Evolutionary conservation across 305 asterid genomes (phyloP).

Genomic region (Rubia tinctorum): DNA sequence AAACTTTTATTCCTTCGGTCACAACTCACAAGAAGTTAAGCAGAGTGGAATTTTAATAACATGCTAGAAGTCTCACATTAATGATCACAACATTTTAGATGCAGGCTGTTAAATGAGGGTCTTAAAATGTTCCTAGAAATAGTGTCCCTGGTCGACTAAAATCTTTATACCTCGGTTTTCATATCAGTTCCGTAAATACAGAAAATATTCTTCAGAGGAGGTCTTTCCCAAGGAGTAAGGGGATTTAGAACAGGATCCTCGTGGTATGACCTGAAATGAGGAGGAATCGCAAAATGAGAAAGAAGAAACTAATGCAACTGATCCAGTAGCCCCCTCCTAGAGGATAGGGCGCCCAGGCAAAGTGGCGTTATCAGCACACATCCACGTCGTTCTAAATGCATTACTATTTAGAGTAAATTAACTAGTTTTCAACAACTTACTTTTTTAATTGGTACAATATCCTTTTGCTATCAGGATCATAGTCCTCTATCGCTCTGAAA

Average conservation of each 20-base stretch:
- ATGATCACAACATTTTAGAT: background rate
- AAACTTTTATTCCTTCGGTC: background rate
- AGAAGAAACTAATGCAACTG: background rate
- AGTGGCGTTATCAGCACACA: background rate
- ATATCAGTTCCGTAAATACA: slow-evolving; percentile 89
- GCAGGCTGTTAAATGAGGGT: background rate
- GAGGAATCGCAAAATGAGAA: background rate
- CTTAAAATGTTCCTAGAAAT: background rate
- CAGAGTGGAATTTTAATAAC: background rate
- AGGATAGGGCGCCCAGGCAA: background rate
- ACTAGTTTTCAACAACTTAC: slow-evolving; percentile 40
- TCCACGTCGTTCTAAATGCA: background rate
- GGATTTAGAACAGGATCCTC: slow-evolving; percentile 96
- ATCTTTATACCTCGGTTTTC: slow-evolving; percentile 81
- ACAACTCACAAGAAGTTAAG: background rate
- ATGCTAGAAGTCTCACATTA: background rate
- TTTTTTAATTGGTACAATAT: slow-evolving; percentile 58
- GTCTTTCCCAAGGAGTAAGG: slow-evolving; percentile 99
- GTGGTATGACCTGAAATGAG: slow-evolving; percentile 73
- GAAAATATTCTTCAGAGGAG: slow-evolving; percentile 95
- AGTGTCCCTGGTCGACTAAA: background rate
- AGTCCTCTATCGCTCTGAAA: slow-evolving; percentile 73
- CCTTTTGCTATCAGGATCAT: slow-evolving; percentile 87
- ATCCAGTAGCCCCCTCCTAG: slow-evolving; percentile 2
- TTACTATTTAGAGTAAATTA: background rate